Base-by-base conservation (phyloP, 805 yeast genomes). In the Saturnispora galanensis region DNA sequence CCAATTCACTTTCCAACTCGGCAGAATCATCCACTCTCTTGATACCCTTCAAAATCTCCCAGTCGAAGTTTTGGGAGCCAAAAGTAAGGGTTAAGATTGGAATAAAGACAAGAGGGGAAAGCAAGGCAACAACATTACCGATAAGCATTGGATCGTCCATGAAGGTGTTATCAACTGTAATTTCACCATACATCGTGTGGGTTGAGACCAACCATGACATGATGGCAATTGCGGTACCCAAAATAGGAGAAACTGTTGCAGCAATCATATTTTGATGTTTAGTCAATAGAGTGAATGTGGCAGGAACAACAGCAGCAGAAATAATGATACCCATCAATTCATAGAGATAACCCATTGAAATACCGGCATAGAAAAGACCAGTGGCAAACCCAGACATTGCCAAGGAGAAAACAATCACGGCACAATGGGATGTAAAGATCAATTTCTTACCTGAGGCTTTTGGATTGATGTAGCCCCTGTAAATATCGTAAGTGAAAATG, bases 241-340 rank as follows among this genome's bases (percentile, higher is more conserved):
- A 61, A 11, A 86, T 74, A 37, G 97, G 96, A 1, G 96, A 76
- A 32, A 70, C 66, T 17, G 77, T 70, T 5, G 85, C 95, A 3
- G 95, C 93, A 31, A 70, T 62, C 40, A 62, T 60, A 58, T 83
- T 87, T 63, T 81, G 86, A 38, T 74, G 74, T 47, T 57, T 68
- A 60, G 88, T 84, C 51, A 74, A 73, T 54, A 77, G 67, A 3
- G 84, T 81, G 56, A 83, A 63, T 4, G 77, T 75, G 34, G 83
- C 75, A 2, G 96, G 95, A 38, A 84, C 63, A 5, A 88, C 96
- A 18, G 90, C 95, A 49, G 90, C 78, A 5, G 93, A 83, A 44
- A 88, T 84, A 38, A 88, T 82, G 46, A 87, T 77, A 45, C 96
- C 96, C 95, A 86, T 86, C 50, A 88, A 65, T 58, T 84, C 85